A percentile compares a stretch with the other conserved stretches of the same genome.
Evolutionary conservation across 208 protist genomes (phyloP).

Genomic region (Trypanosoma lewisi): DNA sequence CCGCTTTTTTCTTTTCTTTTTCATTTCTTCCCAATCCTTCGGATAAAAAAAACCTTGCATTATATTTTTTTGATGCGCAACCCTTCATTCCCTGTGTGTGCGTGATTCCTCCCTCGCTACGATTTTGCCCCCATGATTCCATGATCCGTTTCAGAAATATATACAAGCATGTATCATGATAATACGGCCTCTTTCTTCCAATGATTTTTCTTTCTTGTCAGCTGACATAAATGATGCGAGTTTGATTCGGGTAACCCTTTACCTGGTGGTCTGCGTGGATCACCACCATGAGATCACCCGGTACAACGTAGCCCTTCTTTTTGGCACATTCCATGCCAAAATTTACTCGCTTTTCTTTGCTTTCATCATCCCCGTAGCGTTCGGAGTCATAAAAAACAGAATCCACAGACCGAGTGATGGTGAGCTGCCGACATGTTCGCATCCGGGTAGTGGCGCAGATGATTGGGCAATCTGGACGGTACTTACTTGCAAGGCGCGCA

Average conservation of each 20-base stretch:
- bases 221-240: slow-evolving; percentile 50
- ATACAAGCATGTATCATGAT: too few relatives aligned
- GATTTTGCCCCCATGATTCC: too few relatives aligned
- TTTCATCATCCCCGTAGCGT: slow-evolving; percentile 53
- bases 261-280: slow-evolving; percentile 83
- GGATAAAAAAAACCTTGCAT: too few relatives aligned
- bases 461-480: slow-evolving; percentile 94
- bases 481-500: slow-evolving; percentile 95
- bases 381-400: slow-evolving; percentile 78
- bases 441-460: slow-evolving; percentile 90
- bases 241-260: slow-evolving; percentile 89
- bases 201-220: background rate
- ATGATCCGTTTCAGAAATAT: too few relatives aligned
- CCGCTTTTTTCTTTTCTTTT: slow-evolving; percentile 2
- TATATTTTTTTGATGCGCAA: too few relatives aligned
- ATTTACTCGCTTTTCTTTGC: slow-evolving; percentile 72
- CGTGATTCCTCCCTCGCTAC: too few relatives aligned
- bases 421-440: slow-evolving; percentile 84
- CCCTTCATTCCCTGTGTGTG: too few relatives aligned
- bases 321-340: slow-evolving; percentile 64
- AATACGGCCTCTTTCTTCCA: background rate
- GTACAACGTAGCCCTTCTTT: slow-evolving; percentile 42
- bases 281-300: slow-evolving; percentile 72
- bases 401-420: slow-evolving; percentile 74
- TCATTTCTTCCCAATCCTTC: slow-evolving; percentile 2